Evolutionary conservation across 2,329 filamentous ascomycete genomes (phyloP).

Genomic region (Sodiomyces alkalinus): DNA sequence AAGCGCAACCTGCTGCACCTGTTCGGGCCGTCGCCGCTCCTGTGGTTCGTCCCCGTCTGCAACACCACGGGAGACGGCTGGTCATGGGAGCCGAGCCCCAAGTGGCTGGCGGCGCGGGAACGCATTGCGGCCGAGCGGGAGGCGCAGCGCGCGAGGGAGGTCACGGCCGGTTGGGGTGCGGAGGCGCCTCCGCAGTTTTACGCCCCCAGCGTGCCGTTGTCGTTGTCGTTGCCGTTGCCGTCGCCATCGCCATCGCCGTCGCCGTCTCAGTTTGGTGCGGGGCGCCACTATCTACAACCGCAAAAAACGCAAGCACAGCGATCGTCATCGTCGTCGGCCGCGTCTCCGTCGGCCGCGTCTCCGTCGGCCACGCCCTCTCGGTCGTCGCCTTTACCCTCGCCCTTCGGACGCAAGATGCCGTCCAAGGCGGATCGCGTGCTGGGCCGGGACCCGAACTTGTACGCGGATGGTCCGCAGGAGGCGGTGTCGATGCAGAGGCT

Average conservation of each 20-base stretch:
- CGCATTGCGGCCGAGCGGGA: slow-evolving; percentile 41
- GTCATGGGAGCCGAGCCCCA: slow-evolving; percentile 75
- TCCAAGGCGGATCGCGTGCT: slow-evolving; percentile 45
- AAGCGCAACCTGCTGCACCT: slow-evolving; percentile 65
- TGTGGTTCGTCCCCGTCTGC: slow-evolving; percentile 70
- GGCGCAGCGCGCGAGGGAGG: slow-evolving; percentile 46
- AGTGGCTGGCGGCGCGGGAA: slow-evolving; percentile 61
- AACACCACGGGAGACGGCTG: slow-evolving; percentile 88
- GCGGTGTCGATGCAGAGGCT: slow-evolving; percentile 30
- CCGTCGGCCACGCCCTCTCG: not conserved
- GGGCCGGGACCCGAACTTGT: slow-evolving; percentile 39
- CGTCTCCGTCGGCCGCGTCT: not conserved
- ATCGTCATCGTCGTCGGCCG: not conserved
- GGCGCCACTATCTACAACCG: slow-evolving; percentile 13
- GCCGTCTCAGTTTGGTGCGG: slow-evolving; percentile 11
- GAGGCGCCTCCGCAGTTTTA: slow-evolving; percentile 11
- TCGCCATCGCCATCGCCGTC: no score
- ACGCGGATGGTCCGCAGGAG: slow-evolving; percentile 29
- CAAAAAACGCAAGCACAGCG: no score
- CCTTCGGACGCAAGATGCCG: slow-evolving; percentile 20
- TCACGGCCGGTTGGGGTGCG: slow-evolving; percentile 51
- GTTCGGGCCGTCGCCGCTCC: slow-evolving; percentile 55
- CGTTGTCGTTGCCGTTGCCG: no score
- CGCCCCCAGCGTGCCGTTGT: slow-evolving; percentile 7
- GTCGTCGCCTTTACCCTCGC: slow-evolving; percentile 1